Percentiles rank a stretch among this genome's conserved stretches.
These are phyloP conservation scores for Triticum turgidum DNA, from an alignment of 176 grass and related monocot species.

Conservation along the genomic window DNA sequence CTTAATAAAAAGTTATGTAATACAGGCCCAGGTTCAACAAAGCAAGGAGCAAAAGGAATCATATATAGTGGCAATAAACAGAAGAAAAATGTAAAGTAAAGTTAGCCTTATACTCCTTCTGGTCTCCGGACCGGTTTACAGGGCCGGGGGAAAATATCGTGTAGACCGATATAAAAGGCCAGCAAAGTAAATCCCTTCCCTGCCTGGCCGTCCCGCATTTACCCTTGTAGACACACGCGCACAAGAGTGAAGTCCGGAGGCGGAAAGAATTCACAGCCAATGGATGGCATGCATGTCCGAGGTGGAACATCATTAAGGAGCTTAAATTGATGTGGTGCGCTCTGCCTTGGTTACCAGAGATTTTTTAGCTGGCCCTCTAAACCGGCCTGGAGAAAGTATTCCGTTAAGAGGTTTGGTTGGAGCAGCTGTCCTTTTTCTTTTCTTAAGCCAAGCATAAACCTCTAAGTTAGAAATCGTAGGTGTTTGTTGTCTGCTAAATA, in stretches of 20 bases:
- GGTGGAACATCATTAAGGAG: neutral
- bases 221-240: neutral
- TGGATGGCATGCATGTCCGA: no score
- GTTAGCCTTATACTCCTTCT: neutral
- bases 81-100: neutral
- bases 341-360: neutral
- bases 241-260: neutral
- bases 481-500: neutral
- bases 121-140: no score
- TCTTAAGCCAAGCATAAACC: neutral
- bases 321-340: neutral
- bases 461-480: neutral
- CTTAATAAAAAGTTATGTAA: conserved; percentile 10
- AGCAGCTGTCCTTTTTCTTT: neutral
- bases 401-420: neutral
- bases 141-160: no score
- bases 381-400: neutral
- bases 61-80: neutral
- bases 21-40: neutral
- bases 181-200: no score
- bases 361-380: neutral
- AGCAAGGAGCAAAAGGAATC: neutral
- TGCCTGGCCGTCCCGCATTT: neutral
- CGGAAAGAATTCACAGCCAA: no score
- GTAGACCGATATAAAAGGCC: no score